Percentiles rank a stretch among this genome's conserved stretches.
These are phyloP conservation scores for Trypanosoma boissoni DNA, from an alignment of 208 protist species.

Conservation along the genomic window DNA sequence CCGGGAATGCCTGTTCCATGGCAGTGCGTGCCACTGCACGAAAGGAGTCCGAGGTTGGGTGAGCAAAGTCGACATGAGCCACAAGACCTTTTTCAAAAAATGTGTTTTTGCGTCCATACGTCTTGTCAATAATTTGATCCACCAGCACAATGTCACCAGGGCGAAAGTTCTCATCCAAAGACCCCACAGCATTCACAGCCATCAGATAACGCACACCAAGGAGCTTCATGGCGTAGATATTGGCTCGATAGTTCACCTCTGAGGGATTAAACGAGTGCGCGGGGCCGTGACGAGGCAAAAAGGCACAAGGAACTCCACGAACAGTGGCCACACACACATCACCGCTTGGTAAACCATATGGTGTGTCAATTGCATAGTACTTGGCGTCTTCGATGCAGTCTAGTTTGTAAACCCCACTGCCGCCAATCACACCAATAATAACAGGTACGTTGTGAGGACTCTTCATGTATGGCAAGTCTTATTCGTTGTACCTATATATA, in stretches of 20 bases:
- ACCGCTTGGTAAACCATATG: constrained; percentile 77
- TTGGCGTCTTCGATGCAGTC: constrained; percentile 42
- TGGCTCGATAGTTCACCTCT: constrained; percentile 91
- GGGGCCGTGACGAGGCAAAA: constrained; percentile 85
- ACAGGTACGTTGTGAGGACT: constrained; percentile 55
- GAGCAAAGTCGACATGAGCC: constrained; percentile 78
- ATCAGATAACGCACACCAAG: constrained; percentile 85
- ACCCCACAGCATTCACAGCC: constrained; percentile 87
- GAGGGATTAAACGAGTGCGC: constrained; percentile 71
- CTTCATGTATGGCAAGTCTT: no score
- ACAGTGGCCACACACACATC: constrained; percentile 70
- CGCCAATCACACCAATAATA: constrained; percentile 81
- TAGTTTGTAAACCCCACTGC: constrained; percentile 82
- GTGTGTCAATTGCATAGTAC: constrained; percentile 75
- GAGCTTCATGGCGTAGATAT: constrained; percentile 90
- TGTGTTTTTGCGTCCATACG: constrained; percentile 54
- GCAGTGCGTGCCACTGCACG: constrained; percentile 35
- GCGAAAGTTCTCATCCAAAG: constrained; percentile 58
- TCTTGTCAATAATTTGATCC: constrained; percentile 90
- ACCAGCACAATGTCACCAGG: constrained; percentile 89
- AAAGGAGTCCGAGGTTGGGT: constrained; percentile 67
- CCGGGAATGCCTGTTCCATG: constrained; percentile 37
- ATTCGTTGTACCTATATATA: no score
- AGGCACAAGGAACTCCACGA: constrained; percentile 54
- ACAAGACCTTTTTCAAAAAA: constrained; percentile 86